Evolutionary conservation across 495 filamentous ascomycete genomes (phyloP).

Genomic region (Umbilicaria muhlenbergii): DNA sequence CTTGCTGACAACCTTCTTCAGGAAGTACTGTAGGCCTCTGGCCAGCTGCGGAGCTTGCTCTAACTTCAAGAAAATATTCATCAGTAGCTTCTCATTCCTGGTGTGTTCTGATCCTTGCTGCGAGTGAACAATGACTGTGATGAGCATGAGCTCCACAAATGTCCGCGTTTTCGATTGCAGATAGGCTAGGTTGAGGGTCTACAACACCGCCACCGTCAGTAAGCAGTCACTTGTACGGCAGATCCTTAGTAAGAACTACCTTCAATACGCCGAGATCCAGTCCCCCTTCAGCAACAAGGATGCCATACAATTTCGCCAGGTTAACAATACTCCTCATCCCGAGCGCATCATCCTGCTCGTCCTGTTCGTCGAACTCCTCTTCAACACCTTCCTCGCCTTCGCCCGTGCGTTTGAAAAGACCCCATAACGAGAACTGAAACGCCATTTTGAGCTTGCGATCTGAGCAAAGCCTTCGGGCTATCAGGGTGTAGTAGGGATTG

Average conservation of each 20-base stretch:
- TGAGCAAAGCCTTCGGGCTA: constrained; percentile 59
- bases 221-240: not conserved
- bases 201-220: not conserved
- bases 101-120: constrained; percentile 19
- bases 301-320: constrained; percentile 71
- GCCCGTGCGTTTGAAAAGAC: constrained; percentile 72
- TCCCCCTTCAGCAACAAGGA: constrained; percentile 49
- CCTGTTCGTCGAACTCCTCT: constrained; percentile 39
- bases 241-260: constrained; percentile 9
- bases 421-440: constrained; percentile 78
- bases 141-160: constrained; percentile 67
- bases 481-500: constrained; percentile 85
- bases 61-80: constrained; percentile 46
- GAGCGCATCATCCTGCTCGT: constrained; percentile 28
- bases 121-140: constrained; percentile 53
- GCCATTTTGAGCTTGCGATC: constrained; percentile 56
- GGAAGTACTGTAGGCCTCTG: constrained; percentile 59
- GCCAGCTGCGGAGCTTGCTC: constrained; percentile 46
- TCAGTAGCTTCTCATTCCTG: constrained; percentile 37
- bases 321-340: constrained; percentile 63
- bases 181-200: constrained; percentile 59
- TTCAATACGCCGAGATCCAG: constrained; percentile 54
- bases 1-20: constrained; percentile 60
- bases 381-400: constrained; percentile 43
- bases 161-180: constrained; percentile 59